Evolutionary conservation across 805 yeast species (phyloP).

Genomic region (Starmerella sirachaensis): DNA sequence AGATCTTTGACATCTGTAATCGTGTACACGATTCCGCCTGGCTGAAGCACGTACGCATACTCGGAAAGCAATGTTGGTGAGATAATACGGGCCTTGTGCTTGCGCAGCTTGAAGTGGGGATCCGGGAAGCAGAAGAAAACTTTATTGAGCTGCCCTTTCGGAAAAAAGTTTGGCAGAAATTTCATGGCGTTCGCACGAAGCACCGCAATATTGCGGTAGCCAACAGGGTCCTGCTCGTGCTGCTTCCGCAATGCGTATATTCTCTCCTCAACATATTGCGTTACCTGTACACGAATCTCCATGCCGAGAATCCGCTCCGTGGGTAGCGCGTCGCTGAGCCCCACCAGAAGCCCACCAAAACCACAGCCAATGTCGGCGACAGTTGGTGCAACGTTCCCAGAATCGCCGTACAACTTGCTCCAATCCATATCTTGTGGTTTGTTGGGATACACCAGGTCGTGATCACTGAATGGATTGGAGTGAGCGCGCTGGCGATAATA

Average conservation of each 20-base stretch:
- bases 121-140: conserved; percentile 99
- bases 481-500: conserved; percentile 95
- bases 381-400: conserved; percentile 40
- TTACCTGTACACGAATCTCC: conserved; percentile 97
- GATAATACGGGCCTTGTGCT: conserved; percentile 92
- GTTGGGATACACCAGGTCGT: conserved; percentile 74
- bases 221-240: conserved; percentile 27
- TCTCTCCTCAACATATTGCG: conserved; percentile 92
- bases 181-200: conserved; percentile 96
- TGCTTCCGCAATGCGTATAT: conserved; percentile 75
- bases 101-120: conserved; percentile 94
- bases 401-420: conserved; percentile 59
- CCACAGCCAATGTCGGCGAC: conserved; percentile 98
- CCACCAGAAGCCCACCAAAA: conserved; percentile 79
- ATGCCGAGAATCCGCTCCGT: conserved; percentile 72
- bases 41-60: conserved; percentile 78
- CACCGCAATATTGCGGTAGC: conserved; percentile 77
- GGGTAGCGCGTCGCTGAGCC: conserved; percentile 67
- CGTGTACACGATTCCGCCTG: conserved; percentile 82
- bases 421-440: conserved; percentile 82
- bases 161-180: conserved; percentile 86
- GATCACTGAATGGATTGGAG: conserved; percentile 95
- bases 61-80: conserved; percentile 81
- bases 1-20: conserved; percentile 91
- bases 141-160: conserved; percentile 68